Percentiles rank a stretch among this genome's conserved stretches.
Evolutionary conservation across 441 rosid genomes (phyloP).

Genomic region (Dalechampia spathulata): DNA sequence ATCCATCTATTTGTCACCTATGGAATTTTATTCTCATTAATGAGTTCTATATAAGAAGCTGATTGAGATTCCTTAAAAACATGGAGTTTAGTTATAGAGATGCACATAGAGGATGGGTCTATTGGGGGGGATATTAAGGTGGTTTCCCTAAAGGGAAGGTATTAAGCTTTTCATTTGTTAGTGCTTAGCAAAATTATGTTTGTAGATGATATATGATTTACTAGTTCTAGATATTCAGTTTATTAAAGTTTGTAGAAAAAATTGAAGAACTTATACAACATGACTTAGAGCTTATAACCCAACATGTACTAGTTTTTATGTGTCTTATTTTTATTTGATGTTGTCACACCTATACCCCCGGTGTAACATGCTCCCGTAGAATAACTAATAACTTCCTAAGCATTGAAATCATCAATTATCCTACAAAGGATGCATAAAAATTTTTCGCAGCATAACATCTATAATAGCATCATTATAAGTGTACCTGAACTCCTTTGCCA

Average conservation of each 20-base stretch:
- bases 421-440: no score
- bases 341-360: no score
- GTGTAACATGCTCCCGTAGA: no score
- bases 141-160: slow-evolving; percentile 99
- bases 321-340: no score
- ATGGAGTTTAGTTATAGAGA: slow-evolving; percentile 78
- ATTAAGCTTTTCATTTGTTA: slow-evolving; percentile 10
- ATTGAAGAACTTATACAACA: slow-evolving; percentile 6
- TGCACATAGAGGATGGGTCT: slow-evolving; percentile 90
- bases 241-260: slow-evolving; percentile 6
- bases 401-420: no score
- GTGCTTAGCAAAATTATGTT: slow-evolving; percentile 12
- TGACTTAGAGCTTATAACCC: no score
- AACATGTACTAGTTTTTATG: no score
- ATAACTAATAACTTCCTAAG: no score
- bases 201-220: no score
- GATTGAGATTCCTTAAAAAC: slow-evolving; percentile 75
- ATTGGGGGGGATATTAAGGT: slow-evolving; percentile 83
- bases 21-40: slow-evolving; percentile 15
- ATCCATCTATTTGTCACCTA: background rate
- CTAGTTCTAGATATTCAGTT: slow-evolving; percentile 18
- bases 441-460: no score
- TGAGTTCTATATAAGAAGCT: slow-evolving; percentile 50
- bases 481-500: no score
- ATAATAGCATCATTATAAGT: no score